Base-by-base conservation (phyloP, 805 yeast species). In the Wickerhamomyces strasburgensis region DNA sequence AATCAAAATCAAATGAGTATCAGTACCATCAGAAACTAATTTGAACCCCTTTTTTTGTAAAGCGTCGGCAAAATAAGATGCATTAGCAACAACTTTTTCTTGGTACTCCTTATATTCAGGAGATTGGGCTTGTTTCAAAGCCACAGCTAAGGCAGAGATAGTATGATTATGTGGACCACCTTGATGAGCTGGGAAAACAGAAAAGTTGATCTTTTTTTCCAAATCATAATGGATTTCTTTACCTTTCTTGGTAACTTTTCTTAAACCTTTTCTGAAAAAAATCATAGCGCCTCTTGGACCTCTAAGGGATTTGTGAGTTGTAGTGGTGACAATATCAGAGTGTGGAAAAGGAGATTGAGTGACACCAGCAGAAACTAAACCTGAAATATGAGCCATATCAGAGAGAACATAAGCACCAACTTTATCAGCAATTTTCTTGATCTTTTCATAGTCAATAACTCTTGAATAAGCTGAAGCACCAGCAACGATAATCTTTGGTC, bases 131-230 rank as follows among this genome's bases (percentile, higher is more conserved):
- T 90, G 98, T 60, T 86, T 86, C 56, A 90, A 75, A 27, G 98
- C 98, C 40, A 88, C 90, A 23, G 98, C 95, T 52, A 90, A 72
- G 15, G 98, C 98, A 47, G 96, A 79, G 57, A 90, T 90, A 53
- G 98, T 90, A 67, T 90, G 97, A 71, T 90, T 90, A 67, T 90
- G 98, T 51, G 98, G 98, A 59, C 98, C 98, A 72, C 98, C 98
- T 72, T 90, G 98, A 65, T 90, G 98, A 48, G 95, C 98, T 52
- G 98, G 98, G 85, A 90, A 90, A 39, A 90, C 98, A 23, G 96
- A 86, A 60, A 90, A 90, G 75, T 90, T 90, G 66, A 90, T 88
- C 61, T 79, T 83, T 59, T 79, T 78, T 66, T 90, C 98, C 57
- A 90, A 75, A 55, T 90, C 96, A 62, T 87, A 89, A 35, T 73